These are phyloP conservation scores for Pleochaeta shiraiana DNA, from an alignment of 2,329 filamentous ascomycete genomes.

Conservation along the genomic window DNA sequence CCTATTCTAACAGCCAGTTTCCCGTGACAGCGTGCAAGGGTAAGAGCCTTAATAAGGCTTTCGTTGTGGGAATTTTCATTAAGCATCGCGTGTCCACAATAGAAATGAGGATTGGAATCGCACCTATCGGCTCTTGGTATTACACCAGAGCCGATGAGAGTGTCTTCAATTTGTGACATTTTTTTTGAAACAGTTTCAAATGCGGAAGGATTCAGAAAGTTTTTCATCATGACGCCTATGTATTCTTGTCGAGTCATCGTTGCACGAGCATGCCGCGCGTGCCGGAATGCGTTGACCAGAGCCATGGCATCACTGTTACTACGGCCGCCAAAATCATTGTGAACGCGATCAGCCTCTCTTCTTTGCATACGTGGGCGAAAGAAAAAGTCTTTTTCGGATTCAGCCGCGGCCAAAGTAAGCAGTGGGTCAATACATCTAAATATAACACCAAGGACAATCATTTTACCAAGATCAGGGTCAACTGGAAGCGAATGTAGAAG, in stretches of 20 bases:
- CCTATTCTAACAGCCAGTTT: slow-evolving; percentile 1
- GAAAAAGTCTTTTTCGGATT: slow-evolving; percentile 71
- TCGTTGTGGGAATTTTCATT: not conserved
- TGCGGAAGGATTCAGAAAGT: not conserved
- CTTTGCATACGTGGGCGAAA: slow-evolving; percentile 55
- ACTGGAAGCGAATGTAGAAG: slow-evolving; percentile 81
- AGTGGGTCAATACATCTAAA: slow-evolving; percentile 80
- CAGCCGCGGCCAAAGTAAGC: slow-evolving; percentile 66
- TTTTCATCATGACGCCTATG: not conserved
- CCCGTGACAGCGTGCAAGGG: not conserved
- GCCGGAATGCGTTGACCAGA: not conserved
- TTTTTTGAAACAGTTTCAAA: not conserved
- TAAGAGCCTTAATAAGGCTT: not conserved
- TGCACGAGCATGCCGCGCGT: slow-evolving; percentile 14
- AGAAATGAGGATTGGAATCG: not conserved
- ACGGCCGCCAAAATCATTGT: not conserved
- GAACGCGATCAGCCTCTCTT: slow-evolving; percentile 28
- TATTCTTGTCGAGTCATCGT: not conserved
- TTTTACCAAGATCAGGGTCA: slow-evolving; percentile 71
- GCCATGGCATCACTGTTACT: not conserved
- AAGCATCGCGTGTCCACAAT: not conserved
- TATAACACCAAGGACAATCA: slow-evolving; percentile 82
- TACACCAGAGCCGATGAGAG: not conserved
- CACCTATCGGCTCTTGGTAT: not conserved
- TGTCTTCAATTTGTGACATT: not conserved